These are phyloP conservation scores for Avena atlantica DNA, from an alignment of 176 grass and related monocot genomes.

Conservation along the genomic window DNA sequence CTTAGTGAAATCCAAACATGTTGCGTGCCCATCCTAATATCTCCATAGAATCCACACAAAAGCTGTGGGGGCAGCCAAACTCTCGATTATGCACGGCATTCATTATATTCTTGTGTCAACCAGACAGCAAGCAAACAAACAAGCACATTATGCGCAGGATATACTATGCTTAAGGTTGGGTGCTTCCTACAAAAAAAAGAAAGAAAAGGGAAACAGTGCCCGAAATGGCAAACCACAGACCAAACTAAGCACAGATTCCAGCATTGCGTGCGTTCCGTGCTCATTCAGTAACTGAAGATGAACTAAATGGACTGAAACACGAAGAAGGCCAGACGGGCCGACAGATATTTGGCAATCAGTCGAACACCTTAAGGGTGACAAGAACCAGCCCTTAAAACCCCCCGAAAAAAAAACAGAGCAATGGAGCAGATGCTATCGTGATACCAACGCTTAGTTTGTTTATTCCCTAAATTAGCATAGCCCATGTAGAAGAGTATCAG, in stretches of 20 bases:
- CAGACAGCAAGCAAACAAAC: slow-evolving; percentile 2
- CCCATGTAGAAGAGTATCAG: not conserved
- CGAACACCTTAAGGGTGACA: not conserved
- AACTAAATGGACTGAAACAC: not conserved
- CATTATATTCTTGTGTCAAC: slow-evolving; percentile 1
- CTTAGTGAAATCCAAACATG: not conserved
- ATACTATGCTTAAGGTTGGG: not conserved
- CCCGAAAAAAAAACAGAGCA: not conserved
- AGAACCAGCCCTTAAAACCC: not conserved
- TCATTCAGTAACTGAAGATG: not conserved
- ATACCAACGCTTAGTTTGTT: not conserved
- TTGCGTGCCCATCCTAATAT: not conserved
- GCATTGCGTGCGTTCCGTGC: not conserved
- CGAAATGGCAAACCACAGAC: slow-evolving; percentile 19
- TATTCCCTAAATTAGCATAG: not conserved
- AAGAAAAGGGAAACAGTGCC: not conserved
- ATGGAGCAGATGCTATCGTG: not conserved
- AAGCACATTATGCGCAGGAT: not conserved
- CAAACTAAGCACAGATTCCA: not conserved
- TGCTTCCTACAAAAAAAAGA: slow-evolving; percentile 45
- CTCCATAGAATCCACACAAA: slow-evolving; percentile 19
- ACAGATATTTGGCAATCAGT: slow-evolving; percentile 2
- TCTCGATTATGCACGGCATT: not conserved
- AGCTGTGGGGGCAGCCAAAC: not conserved
- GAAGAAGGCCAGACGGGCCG: not conserved